phyloP scores from a whole-genome alignment of 2,329 filamentous ascomycete species.

The Incumbomyces delicatus region DNA sequence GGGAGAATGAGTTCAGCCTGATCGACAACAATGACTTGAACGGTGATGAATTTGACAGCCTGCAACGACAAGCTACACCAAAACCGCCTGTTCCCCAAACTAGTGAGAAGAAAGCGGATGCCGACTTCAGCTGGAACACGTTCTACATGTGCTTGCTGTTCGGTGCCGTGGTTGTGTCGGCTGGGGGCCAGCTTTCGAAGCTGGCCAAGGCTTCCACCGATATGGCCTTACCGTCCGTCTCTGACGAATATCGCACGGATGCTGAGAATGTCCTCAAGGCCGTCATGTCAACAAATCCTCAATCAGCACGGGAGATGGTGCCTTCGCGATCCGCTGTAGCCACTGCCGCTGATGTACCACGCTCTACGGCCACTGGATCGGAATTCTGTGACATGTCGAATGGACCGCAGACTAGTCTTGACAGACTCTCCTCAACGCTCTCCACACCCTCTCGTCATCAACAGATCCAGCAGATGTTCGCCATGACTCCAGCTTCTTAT shows the following conservation, averaged over 20 bases:
- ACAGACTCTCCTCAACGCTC: conserved; percentile 57
- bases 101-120: conserved; percentile 44
- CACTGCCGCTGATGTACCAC: conserved; percentile 21
- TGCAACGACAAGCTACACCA: conserved; percentile 32
- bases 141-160: conserved; percentile 95
- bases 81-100: conserved; percentile 20
- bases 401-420: conserved; percentile 36
- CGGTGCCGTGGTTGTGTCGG: conserved; percentile 84
- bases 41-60: conserved; percentile 47
- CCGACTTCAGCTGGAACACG: conserved; percentile 56
- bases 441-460: conserved; percentile 73
- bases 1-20: conserved; percentile 75
- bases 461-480: conserved; percentile 78
- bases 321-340: conserved; percentile 24
- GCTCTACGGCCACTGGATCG: conserved; percentile 1
- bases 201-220: not conserved
- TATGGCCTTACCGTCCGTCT: conserved; percentile 28
- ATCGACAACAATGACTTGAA: conserved; percentile 54
- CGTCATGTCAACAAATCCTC: conserved; percentile 33
- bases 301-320: conserved; percentile 32
- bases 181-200: conserved; percentile 5
- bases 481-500: conserved; percentile 77
- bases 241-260: conserved; percentile 35
- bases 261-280: conserved; percentile 34
- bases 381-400: conserved; percentile 4